Conservation (phyloP, 2,329 filamentous ascomycete species). For the Nannizziopsis barbatae region DNA sequence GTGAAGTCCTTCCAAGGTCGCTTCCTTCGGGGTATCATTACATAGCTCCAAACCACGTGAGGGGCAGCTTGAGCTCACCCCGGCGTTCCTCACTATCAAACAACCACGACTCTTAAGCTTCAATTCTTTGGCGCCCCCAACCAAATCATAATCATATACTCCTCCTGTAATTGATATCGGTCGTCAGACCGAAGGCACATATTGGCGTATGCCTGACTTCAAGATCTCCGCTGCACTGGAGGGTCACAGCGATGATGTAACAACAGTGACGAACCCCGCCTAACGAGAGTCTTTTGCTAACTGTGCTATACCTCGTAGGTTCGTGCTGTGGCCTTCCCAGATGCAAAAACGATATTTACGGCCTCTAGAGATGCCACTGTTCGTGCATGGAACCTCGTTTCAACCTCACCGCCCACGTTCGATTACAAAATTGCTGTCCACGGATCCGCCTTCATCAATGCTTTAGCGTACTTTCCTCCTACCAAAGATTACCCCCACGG, state of each 20-base stretch:
- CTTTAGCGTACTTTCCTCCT: slow-evolving; percentile 63
- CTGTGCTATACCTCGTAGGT: slow-evolving; percentile 48
- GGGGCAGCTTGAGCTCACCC: no score
- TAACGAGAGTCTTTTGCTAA: neutral
- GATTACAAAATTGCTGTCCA: slow-evolving; percentile 69
- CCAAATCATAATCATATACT: no score
- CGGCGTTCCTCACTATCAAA: no score
- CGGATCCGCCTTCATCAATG: slow-evolving; percentile 78
- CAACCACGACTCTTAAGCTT: no score
- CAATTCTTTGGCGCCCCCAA: no score
- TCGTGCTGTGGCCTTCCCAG: slow-evolving; percentile 70
- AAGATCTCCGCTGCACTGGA: slow-evolving; percentile 83
- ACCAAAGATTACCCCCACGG: slow-evolving; percentile 61
- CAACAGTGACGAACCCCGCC: slow-evolving; percentile 22
- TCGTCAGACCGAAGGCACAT: neutral
- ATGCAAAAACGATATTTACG: slow-evolving; percentile 61
- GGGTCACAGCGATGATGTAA: slow-evolving; percentile 88
- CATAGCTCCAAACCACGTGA: no score
- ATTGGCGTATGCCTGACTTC: slow-evolving; percentile 59
- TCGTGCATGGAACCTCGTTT: slow-evolving; percentile 65
- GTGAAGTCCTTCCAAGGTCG: no score
- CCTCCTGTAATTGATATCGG: no score
- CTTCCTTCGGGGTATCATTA: no score
- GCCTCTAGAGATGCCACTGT: slow-evolving; percentile 88
- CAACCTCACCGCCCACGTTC: slow-evolving; percentile 56